phyloP scores from a whole-genome alignment of 108 stramenopile species.

The Nitzschia sp. region DNA sequence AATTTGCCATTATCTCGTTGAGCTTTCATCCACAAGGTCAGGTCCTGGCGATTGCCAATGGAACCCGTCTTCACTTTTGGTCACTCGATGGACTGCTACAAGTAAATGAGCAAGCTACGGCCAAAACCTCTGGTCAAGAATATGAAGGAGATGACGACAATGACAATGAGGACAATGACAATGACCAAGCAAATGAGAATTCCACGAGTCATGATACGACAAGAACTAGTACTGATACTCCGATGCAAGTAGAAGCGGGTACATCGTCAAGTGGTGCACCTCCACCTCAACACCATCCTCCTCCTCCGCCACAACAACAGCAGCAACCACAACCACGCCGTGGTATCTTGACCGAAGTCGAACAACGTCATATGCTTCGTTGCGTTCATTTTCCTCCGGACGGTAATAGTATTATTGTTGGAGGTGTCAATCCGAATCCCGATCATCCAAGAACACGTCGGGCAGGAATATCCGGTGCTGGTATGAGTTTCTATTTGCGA shows the following conservation, averaged over 20 bases:
- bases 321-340: background rate
- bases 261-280: background rate
- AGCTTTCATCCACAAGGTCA: conserved; percentile 91
- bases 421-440: conserved; percentile 78
- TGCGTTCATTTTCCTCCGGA: conserved; percentile 93
- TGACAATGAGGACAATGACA: background rate
- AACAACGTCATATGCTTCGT: conserved; percentile 71
- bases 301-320: background rate
- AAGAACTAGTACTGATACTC: background rate
- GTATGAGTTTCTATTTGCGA: conserved; percentile 76
- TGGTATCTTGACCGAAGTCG: conserved; percentile 38
- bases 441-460: conserved; percentile 35
- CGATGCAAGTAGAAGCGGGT: background rate
- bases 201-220: background rate
- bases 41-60: conserved; percentile 91
- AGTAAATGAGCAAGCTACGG: conserved; percentile 25
- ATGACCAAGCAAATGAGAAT: background rate
- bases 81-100: conserved; percentile 52
- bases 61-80: conserved; percentile 91
- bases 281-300: too few relatives aligned
- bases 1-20: conserved; percentile 90
- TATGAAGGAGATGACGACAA: too few relatives aligned
- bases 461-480: conserved; percentile 24
- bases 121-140: too few relatives aligned
- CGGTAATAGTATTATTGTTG: conserved; percentile 82